Base-by-base conservation (phyloP, 2,329 filamentous ascomycete species). In the Aspergillus bombycis region DNA sequence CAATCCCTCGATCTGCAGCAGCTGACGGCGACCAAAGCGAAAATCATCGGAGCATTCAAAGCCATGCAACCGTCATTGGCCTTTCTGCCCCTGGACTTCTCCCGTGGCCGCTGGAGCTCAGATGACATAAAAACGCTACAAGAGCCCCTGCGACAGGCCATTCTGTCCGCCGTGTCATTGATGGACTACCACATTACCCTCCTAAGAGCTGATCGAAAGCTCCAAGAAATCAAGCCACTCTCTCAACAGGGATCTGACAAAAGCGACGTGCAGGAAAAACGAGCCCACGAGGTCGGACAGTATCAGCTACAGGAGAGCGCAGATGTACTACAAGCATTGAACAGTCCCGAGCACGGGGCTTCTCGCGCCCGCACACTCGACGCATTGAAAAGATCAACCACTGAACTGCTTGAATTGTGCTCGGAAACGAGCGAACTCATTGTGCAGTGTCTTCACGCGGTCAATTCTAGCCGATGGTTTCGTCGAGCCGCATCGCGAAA, bases 41-140 rank as follows among this genome's bases (percentile, higher is more conserved):
- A 72, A 10, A 73, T 76, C 46, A 76, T 83, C 6, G 72, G 61
- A 0, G 62, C 71, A 0, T 80, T 78, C 62, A 81, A 79, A 53
- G 71, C 71, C 1, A 72, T 80, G 43, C 74, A 78, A 16, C 79
- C 80, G 0, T 67, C 75, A 0, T 57, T 83, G 0, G 78, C 70
- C 0, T 84, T 84, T 57, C 69, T 84, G 0, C 81, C 79, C 0
- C 66, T 84, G 1, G 82, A 84, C 62, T 72, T 83, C 12, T 83
- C 81, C 0, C 73, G 80, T 9, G 78, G 81, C 3, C 71, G 77
- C 2, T 84, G 82, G 82, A 78, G 71, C 32, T 70, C 82, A 3
- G 77, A 79, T 12, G 82, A 84, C 30, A 71, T 84, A 19, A 74
- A 74, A 14, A 69, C 67, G 0, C 57, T 84, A 3, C 73, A 78